Evolutionary conservation across 202 grass and related monocot species (phyloP), one percentile per base, ranked within the genome.

Genomic region (Setaria italica): DNA sequence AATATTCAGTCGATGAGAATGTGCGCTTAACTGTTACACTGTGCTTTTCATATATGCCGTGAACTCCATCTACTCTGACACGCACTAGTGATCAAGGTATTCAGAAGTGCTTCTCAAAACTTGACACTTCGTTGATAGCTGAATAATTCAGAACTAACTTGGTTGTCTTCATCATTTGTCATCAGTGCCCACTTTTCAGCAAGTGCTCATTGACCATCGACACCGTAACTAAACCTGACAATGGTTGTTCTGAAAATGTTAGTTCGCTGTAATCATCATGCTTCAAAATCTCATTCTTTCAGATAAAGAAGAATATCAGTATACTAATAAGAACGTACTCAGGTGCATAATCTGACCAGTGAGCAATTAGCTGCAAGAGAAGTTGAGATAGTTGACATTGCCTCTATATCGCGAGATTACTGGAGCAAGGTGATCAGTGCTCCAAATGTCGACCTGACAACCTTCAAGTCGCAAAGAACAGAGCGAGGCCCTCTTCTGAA

Each of bases 191-290:
- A 6, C 90, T 91, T 81, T 92, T 99, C 58, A 88, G 70, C 82
- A 94, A 92, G 72, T 99, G 91, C n/a, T 94, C 93, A 16, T 77
- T 99, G 67, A 94, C 93, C 58, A 90, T 99, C 17, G 96, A 99
- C 67, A 95, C 91, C 1, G 46, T 99, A 70, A 85, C 60, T 33
- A 89, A 82, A 78, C 74, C 87, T 15, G 93, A 99, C 83, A 90
- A 90, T 47, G 91, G 97, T 62, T 92, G 80, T 80, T 94, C 93
- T 4, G 91, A 96, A 71, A 96, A 99, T 88, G 93, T 99, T 81
- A 85, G 86, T 80, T 62, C 13, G 13, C 51, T 78, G 67, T 54
- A 55, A 8, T 46, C 25, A 17, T 17, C 17, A 30, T 43, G 15
- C 60, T 57, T 35, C 11, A 55, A 62, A 11, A 65, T 71, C 72